These are phyloP conservation scores for Penicillium waksmanii DNA, from an alignment of 495 filamentous ascomycete species.

Conservation along the genomic window DNA sequence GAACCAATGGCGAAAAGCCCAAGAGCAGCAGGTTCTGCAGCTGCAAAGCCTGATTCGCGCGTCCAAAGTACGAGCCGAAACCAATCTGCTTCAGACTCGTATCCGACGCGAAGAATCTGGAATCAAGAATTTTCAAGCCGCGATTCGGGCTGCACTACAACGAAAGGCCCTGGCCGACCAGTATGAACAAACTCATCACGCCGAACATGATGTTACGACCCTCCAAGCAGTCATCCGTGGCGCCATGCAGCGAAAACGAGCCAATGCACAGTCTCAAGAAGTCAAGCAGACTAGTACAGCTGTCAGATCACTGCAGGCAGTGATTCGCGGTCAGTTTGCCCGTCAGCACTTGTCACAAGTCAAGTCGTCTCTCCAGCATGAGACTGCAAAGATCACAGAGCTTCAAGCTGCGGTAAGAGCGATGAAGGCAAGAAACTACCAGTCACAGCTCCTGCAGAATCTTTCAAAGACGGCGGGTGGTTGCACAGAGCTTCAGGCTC, in stretches of 20 bases:
- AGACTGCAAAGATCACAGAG: constrained; percentile 39
- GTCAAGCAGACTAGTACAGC: constrained; percentile 30
- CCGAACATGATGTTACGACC: constrained; percentile 53
- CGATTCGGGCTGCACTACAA: constrained; percentile 62
- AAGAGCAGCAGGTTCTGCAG: constrained; percentile 70
- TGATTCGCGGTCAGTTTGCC: constrained; percentile 55
- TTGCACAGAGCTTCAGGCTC: constrained; percentile 45
- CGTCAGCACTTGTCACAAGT: constrained; percentile 45
- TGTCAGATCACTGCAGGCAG: constrained; percentile 46
- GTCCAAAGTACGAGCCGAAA: constrained; percentile 69
- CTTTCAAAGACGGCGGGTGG: constrained; percentile 34
- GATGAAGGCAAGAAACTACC: constrained; percentile 35
- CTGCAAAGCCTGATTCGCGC: constrained; percentile 87
- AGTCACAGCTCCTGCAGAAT: constrained; percentile 31
- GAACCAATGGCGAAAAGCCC: constrained; percentile 69
- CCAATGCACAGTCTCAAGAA: constrained; percentile 57
- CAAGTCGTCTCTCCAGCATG: constrained; percentile 33
- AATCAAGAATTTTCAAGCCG: constrained; percentile 62
- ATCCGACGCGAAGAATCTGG: constrained; percentile 61
- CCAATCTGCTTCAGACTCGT: constrained; percentile 64
- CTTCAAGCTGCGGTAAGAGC: constrained; percentile 53
- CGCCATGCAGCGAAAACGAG: constrained; percentile 46
- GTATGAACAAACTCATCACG: constrained; percentile 49
- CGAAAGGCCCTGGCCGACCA: constrained; percentile 51
- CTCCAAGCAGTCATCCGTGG: constrained; percentile 77